phyloP scores from a whole-genome alignment of 1,284 basidiomycete genomes.

The Amylostereum areolatum region DNA sequence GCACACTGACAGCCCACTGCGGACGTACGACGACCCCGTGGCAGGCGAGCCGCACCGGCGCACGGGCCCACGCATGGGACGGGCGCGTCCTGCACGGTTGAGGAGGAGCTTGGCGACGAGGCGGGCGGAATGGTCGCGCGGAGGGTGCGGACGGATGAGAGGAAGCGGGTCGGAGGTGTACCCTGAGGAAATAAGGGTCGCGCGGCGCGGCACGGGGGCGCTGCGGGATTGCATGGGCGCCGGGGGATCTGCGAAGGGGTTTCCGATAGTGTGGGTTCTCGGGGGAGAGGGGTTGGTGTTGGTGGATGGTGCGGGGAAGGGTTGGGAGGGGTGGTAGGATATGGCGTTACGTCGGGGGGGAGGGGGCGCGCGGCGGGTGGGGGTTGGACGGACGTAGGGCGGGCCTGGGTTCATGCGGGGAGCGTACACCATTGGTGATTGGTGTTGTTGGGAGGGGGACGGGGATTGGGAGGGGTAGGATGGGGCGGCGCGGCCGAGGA shows the following conservation, averaged over 20 bases:
- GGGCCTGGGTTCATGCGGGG: background rate
- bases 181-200: background rate
- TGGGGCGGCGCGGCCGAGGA: slow-evolving; percentile 6
- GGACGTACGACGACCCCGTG: no score
- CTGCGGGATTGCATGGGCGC: background rate
- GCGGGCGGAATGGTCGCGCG: slow-evolving; percentile 11
- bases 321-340: slow-evolving; percentile 11
- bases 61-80: slow-evolving; percentile 10
- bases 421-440: no score
- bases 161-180: background rate
- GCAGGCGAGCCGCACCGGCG: background rate
- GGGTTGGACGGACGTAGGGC: background rate
- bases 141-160: slow-evolving; percentile 4
- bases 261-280: no score
- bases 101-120: slow-evolving; percentile 13
- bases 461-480: background rate
- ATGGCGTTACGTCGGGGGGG: slow-evolving; percentile 10
- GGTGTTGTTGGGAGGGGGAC: no score
- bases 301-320: background rate
- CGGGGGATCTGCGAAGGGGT: background rate
- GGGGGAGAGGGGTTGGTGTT: no score
- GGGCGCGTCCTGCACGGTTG: slow-evolving; percentile 10
- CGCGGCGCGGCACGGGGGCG: background rate
- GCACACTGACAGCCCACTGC: no score
- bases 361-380: slow-evolving; percentile 6